A percentile compares a stretch with the other conserved stretches of the same genome.
Evolutionary conservation across 164 flowering plant genomes (phyloP).

Genomic region (Vitis rupestris): DNA sequence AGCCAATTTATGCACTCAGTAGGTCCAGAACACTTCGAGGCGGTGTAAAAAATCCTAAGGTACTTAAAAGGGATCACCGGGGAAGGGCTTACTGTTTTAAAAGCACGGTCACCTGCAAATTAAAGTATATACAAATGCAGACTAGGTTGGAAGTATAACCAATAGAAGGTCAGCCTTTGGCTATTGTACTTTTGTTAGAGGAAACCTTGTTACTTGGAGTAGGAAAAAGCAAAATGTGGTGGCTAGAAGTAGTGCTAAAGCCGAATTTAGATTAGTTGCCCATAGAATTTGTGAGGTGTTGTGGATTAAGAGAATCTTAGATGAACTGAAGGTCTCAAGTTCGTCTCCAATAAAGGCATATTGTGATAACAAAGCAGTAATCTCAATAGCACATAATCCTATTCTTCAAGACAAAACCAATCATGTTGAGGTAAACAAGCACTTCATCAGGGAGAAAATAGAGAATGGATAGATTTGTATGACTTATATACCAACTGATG

Average conservation of each 20-base stretch:
- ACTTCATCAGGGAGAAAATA: too few species aligned
- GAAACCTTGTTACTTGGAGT: background rate
- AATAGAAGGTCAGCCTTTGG: background rate
- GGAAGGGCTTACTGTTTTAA: background rate
- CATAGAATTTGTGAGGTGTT: conserved; percentile 1
- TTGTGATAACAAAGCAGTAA: too few species aligned
- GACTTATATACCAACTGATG: too few species aligned
- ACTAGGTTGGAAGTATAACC: background rate
- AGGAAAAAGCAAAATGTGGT: background rate
- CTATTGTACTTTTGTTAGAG: background rate
- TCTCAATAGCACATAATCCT: too few species aligned
- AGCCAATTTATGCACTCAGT: too few species aligned
- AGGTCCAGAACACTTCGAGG: background rate
- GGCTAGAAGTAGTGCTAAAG: conserved; percentile 3
- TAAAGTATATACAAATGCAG: background rate
- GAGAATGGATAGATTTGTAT: too few species aligned
- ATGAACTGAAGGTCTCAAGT: background rate
- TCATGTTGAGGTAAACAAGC: too few species aligned
- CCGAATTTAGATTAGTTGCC: background rate
- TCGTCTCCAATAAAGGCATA: too few species aligned
- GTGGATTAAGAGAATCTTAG: background rate
- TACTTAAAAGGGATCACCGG: background rate
- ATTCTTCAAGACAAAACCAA: too few species aligned
- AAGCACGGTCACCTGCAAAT: background rate
- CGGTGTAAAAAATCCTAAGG: background rate